Evolutionary conservation across 768 basidiomycete genomes (phyloP).

Genomic region (Phaffia tasmanica): DNA sequence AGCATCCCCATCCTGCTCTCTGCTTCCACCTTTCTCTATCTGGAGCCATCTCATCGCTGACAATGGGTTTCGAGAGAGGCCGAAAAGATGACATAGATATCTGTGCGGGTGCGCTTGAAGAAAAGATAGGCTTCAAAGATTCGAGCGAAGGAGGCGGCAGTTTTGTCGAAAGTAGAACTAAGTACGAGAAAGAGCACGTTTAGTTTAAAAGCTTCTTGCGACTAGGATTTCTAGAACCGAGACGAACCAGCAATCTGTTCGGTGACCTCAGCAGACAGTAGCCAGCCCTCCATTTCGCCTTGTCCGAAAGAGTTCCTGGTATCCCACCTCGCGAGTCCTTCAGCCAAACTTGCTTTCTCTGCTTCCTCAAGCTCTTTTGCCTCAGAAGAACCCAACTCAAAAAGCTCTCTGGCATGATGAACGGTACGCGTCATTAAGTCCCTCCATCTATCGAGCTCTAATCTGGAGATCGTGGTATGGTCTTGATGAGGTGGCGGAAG

Average conservation of each 20-base stretch:
- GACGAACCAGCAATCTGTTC: not conserved
- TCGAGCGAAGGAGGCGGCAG: conserved; percentile 12
- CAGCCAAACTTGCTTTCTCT: not conserved
- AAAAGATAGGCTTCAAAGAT: conserved; percentile 17
- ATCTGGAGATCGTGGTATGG: not conserved
- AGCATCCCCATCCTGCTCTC: conserved; percentile 23
- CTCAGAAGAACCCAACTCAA: no score
- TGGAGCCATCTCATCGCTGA: conserved; percentile 3
- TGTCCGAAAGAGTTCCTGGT: not conserved
- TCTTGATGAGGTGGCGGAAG: conserved; percentile 6
- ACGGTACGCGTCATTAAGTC: conserved; percentile 3
- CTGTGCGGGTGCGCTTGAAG: conserved; percentile 3
- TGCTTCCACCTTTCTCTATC: conserved; percentile 8
- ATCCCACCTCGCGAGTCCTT: not conserved
- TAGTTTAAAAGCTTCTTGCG: no score
- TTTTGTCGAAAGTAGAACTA: not conserved
- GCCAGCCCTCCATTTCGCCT: conserved; percentile 10
- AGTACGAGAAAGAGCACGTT: not conserved
- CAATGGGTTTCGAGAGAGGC: conserved; percentile 4
- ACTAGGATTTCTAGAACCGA: not conserved
- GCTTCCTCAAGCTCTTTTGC: not conserved
- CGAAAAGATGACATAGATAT: conserved; percentile 23
- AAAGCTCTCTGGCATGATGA: not conserved
- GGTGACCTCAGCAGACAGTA: not conserved
- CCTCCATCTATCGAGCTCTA: conserved; percentile 1